phyloP scores from a whole-genome alignment of 2,329 filamentous ascomycete genomes.

The Penicillium expansum region DNA sequence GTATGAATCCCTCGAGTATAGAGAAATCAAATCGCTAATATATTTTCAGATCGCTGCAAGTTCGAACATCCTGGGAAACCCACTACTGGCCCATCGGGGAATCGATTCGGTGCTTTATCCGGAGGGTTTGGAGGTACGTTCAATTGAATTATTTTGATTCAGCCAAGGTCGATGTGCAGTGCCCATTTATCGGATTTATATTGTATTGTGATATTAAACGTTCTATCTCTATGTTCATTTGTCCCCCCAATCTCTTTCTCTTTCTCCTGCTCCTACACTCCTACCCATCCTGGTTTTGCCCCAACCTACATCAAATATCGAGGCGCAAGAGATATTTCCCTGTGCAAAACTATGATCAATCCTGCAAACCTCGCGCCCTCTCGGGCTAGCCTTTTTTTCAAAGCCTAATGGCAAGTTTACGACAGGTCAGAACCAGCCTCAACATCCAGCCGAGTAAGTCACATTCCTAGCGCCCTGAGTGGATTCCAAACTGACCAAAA shows the following conservation, averaged over 20 bases:
- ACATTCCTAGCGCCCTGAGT: neutral
- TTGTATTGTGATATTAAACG: neutral
- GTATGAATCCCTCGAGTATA: slow-evolving; percentile 42
- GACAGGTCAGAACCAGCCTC: slow-evolving; percentile 19
- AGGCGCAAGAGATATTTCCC: neutral
- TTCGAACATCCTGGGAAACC: slow-evolving; percentile 56
- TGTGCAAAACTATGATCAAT: neutral
- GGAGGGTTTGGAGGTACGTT: slow-evolving; percentile 44
- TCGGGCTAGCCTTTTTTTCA: neutral
- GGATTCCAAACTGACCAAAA: slow-evolving; percentile 22
- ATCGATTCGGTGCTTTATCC: slow-evolving; percentile 58
- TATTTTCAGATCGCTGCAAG: slow-evolving; percentile 54
- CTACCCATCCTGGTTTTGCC: neutral
- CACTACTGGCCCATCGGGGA: slow-evolving; percentile 43
- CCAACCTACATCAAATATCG: neutral
- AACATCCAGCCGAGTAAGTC: slow-evolving; percentile 27
- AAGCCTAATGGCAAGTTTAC: neutral
- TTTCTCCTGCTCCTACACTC: neutral
- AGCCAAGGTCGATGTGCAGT: neutral
- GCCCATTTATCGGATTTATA: neutral
- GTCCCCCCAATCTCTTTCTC: neutral
- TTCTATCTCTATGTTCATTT: neutral
- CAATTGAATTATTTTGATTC: neutral
- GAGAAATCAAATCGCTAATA: neutral
- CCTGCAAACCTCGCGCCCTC: neutral